phyloP scores from a whole-genome alignment of 495 filamentous ascomycete species.

The Aspergillus ostianus region DNA sequence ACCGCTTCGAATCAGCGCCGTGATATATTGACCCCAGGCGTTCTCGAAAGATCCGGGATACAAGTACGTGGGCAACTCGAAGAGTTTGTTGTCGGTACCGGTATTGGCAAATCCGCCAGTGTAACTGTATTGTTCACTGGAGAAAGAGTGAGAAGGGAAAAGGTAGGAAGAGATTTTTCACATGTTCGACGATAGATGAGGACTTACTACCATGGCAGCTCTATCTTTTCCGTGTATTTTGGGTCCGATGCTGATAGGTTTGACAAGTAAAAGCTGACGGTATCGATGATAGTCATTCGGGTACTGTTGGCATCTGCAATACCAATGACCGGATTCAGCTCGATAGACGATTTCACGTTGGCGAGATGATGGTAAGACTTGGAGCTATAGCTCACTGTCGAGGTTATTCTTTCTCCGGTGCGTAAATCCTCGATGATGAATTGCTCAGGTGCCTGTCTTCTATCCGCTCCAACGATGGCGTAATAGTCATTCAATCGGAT shows the following conservation, averaged over 20 bases:
- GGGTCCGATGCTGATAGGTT: neutral
- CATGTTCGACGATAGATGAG: neutral
- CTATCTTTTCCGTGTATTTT: neutral
- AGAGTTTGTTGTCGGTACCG: neutral
- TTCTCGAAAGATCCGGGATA: conserved; percentile 14
- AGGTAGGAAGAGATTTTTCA: neutral
- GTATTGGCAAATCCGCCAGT: neutral
- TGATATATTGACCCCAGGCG: conserved; percentile 16
- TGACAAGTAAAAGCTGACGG: conserved; percentile 4
- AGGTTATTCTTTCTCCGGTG: neutral
- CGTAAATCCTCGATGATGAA: conserved; percentile 14
- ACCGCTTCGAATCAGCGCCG: neutral
- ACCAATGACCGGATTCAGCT: conserved; percentile 17
- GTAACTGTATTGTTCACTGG: neutral
- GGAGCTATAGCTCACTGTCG: neutral
- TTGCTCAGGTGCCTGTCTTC: neutral
- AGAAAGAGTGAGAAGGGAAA: neutral
- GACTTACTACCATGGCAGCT: conserved; percentile 12
- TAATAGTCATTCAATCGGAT: conserved; percentile 20
- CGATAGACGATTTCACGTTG: neutral
- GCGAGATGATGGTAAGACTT: neutral
- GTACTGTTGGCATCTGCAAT: neutral
- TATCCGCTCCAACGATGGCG: conserved; percentile 7
- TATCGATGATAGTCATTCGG: conserved; percentile 14
- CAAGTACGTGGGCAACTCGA: conserved; percentile 9